phyloP scores from a whole-genome alignment of 2,329 filamentous ascomycete species.

The Penicillium sp. region DNA sequence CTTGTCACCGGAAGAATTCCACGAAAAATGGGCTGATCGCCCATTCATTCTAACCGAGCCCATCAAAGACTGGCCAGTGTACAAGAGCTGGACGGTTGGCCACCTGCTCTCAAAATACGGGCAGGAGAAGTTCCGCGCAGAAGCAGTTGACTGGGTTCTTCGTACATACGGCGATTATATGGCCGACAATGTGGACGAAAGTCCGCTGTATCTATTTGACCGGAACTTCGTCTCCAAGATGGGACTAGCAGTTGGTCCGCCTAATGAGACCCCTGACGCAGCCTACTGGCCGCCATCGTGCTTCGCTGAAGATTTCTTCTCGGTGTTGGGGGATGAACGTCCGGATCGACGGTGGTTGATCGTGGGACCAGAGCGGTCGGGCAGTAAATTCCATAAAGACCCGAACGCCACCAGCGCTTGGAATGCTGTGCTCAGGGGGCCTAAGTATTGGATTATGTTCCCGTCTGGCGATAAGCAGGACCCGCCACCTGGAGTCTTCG shows the following conservation, averaged over 20 bases:
- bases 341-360: constrained; percentile 93
- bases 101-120: constrained; percentile 64
- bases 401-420: constrained; percentile 73
- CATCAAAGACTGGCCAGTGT: constrained; percentile 79
- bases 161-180: constrained; percentile 82
- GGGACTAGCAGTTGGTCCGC: constrained; percentile 60
- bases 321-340: constrained; percentile 71
- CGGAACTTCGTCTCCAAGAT: constrained; percentile 85
- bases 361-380: constrained; percentile 80
- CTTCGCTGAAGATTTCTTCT: constrained; percentile 85
- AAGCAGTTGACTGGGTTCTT: constrained; percentile 90
- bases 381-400: constrained; percentile 92
- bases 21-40: constrained; percentile 70
- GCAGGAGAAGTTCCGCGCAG: constrained; percentile 74
- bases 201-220: constrained; percentile 90
- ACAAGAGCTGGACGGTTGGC: constrained; percentile 71
- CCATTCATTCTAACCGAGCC: constrained; percentile 86
- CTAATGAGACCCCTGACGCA: constrained; percentile 45
- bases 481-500: constrained; percentile 83
- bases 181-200: constrained; percentile 76
- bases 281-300: constrained; percentile 78
- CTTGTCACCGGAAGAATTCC: constrained; percentile 72
- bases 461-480: constrained; percentile 64
- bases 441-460: constrained; percentile 99
- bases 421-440: constrained; percentile 88